Conservation (phyloP, 1,139 yeast genomes). For the Blastobotrys elegans region DNA sequence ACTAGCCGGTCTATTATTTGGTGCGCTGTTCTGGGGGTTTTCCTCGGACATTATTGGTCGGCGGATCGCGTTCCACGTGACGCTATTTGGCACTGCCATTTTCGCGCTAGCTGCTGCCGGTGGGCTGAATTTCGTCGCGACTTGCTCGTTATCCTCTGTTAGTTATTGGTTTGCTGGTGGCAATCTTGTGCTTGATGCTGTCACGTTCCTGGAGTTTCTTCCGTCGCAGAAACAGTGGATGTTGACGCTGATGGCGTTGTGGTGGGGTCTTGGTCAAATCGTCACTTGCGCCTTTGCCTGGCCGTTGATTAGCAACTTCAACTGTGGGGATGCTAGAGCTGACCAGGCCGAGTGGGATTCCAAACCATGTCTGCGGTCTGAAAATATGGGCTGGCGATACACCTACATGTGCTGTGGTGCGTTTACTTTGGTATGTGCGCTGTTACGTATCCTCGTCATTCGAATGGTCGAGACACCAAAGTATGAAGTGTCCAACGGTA, state of each 20-base stretch:
- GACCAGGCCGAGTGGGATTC: conserved; percentile 16
- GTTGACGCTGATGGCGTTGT: conserved; percentile 51
- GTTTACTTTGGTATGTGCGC: conserved; percentile 46
- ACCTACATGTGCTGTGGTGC: conserved; percentile 51
- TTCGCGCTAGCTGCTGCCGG: conserved; percentile 53
- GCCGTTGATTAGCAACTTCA: conserved; percentile 49
- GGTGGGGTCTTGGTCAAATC: conserved; percentile 64
- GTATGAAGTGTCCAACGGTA: conserved; percentile 46
- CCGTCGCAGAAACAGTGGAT: conserved; percentile 52
- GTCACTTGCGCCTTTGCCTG: conserved; percentile 51
- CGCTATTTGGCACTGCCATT: conserved; percentile 46
- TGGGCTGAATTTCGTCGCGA: conserved; percentile 42
- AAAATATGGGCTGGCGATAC: conserved; percentile 60
- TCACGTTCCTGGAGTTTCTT: conserved; percentile 54
- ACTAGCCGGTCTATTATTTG: conserved; percentile 49
- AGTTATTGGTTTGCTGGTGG: conserved; percentile 43
- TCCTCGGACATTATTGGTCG: conserved; percentile 59
- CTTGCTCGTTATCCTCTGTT: conserved; percentile 45
- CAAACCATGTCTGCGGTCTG: conserved; percentile 41
- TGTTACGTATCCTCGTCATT: conserved; percentile 44
- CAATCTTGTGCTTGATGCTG: conserved; percentile 55
- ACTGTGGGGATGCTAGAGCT: conserved; percentile 34
- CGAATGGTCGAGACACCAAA: conserved; percentile 55
- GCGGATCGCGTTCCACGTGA: conserved; percentile 49
- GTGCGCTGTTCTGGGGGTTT: conserved; percentile 55